Base-by-base conservation (phyloP, 75 land plant genomes). In the Pseudotsuga menziesii region DNA sequence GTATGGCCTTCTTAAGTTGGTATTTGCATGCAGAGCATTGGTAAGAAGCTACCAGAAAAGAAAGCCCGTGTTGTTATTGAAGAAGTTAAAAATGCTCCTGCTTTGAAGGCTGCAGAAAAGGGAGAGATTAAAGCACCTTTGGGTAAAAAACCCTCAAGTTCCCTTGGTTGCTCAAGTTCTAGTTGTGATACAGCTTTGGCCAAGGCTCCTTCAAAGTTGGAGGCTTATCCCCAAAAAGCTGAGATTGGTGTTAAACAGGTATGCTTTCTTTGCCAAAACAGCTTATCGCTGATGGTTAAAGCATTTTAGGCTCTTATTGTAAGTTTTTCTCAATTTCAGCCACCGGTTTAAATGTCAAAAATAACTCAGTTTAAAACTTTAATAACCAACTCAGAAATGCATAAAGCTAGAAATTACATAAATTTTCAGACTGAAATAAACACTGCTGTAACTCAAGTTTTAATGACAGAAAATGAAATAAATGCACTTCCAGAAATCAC, bases 241-340 rank as follows among this genome's bases (percentile, higher is more conserved):
- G 77, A 75, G 77, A 76, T 3, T 35, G 5, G 19, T 55, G 17
- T 76, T 48, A 73, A 58, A 39, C 78, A 73, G 48, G 77, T 71
- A 73, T 27, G 13, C 52, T 41, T 41, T 39, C 23, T 36, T 41
- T 20, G 3, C n/a, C 19, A 8, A 22, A 69, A 39, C 25, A 41
- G 41, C n/a, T 36, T 69, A 41, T 69, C 20, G 36, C 72, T 41
- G 44, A 41, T 52, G 52, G 3, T 0, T 69, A 48, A 48, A 48
- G n/a, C 7, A 20, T 66, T 35, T 66, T 20, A 32, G 39, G n/a
- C 36, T 36, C 41, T 19, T 16, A 32, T 35, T 17, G 16, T n/a
- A n/a, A n/a, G n/a, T n/a, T n/a, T n/a, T n/a, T n/a, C n/a, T n/a
- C n/a, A n/a, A n/a, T n/a, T n/a, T n/a, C n/a, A n/a, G n/a, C n/a